Percentiles rank a stretch among this genome's conserved stretches.
These are phyloP conservation scores for Phoenix roebelenii DNA, from an alignment of 176 grass and related monocot genomes.

Conservation along the genomic window DNA sequence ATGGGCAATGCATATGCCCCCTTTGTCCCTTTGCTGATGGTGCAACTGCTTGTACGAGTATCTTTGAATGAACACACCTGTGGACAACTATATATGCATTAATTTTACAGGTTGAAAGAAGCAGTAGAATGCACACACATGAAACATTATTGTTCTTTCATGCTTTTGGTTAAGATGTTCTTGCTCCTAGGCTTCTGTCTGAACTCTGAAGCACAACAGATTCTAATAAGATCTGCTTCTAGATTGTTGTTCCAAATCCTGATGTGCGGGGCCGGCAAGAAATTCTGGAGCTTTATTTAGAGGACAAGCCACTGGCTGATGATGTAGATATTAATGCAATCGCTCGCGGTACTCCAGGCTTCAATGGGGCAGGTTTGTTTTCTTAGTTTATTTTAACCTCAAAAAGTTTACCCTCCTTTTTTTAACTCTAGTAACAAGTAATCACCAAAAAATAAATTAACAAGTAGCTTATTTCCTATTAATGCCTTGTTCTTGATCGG, in stretches of 20 bases:
- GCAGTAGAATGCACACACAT: no score
- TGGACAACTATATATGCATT: no score
- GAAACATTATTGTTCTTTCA: neutral
- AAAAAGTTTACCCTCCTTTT: no score
- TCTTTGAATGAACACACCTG: no score
- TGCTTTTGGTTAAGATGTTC: neutral
- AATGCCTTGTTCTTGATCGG: no score
- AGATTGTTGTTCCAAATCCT: conserved; percentile 97
- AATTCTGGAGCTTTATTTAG: conserved; percentile 92
- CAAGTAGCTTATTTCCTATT: no score
- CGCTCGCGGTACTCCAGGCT: conserved; percentile 89
- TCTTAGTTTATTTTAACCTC: neutral
- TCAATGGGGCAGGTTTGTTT: conserved; percentile 83
- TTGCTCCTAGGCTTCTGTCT: neutral
- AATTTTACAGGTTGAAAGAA: no score
- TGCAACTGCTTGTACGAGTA: no score
- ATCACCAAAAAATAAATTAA: no score
- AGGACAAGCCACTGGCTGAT: conserved; percentile 74
- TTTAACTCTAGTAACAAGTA: no score
- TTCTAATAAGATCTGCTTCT: conserved; percentile 21
- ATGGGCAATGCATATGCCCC: no score
- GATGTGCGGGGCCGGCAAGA: conserved; percentile 84
- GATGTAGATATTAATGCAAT: conserved; percentile 85
- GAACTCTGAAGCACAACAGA: neutral
- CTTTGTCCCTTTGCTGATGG: no score